Base-by-base conservation (phyloP, 139 green algal genomes). In the Marvania coccoides region DNA sequence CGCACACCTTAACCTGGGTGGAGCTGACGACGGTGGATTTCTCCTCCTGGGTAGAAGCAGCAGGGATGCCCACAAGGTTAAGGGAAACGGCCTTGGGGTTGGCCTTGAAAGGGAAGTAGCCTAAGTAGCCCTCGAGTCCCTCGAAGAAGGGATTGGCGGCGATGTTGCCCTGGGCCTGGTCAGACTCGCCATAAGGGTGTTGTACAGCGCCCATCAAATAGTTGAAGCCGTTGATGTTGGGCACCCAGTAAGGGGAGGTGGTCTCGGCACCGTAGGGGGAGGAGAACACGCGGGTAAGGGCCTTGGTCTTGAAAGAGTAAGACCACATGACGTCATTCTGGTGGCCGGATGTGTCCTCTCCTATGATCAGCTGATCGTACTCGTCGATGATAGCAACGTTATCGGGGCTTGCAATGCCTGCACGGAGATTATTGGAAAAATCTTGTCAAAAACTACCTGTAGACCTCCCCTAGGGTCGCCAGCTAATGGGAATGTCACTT, bases 171-270 rank as follows among this genome's bases (percentile, higher is more conserved):
- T 59, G 42, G 23, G 66, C 59, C 30, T 33, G 14, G 42, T 83
- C 72, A 6, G 55, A 72, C 64, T 75, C 71, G 33, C 75, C 75
- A 63, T 86, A 86, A 5, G 81, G 81, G 66, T 88, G 81, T 78
- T 88, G 81, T 42, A 79, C 48, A 6, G 70, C 70, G 12, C 36
- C 73, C 19, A 62, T 54, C 13, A 82, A 38, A 75, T 86, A 88
- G 29, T 28, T 29, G 30, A 34, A 79, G 45, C 62, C 65, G 47
- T 74, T 70, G 47, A 82, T 70, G 48, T 81, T 69, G 57, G 47
- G 37, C 38, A 85, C 75, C 54, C 61, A 77, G 70, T 81, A 82
- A 5, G 67, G 38, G 30, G 53, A 62, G 34, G 77, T 84, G 37
- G 57, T 71, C 70, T 87, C 80, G 23, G 74, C 36, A 45, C 80